Evolutionary conservation across 768 basidiomycete genomes (phyloP).

Genomic region (Boletellus ananiceps): DNA sequence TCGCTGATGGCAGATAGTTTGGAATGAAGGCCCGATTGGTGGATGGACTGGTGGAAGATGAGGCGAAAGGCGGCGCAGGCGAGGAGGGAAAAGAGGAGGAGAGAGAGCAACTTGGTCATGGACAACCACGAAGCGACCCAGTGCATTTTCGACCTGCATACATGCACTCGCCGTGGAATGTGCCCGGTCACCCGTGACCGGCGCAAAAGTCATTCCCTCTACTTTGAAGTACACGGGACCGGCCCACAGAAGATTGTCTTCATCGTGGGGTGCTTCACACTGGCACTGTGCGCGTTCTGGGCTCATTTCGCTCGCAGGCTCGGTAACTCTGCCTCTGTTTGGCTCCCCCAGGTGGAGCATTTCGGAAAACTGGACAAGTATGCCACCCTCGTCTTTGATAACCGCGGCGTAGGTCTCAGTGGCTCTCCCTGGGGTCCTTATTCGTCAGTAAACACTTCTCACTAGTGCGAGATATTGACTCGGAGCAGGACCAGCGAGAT

Average conservation of each 20-base stretch:
- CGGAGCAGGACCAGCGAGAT: conserved; percentile 59
- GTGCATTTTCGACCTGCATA: conserved; percentile 55
- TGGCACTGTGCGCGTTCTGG: neutral
- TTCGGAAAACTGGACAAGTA: conserved; percentile 55
- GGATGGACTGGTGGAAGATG: no score
- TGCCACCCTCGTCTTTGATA: conserved; percentile 73
- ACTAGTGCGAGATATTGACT: neutral
- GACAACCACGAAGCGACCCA: neutral
- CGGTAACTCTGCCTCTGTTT: conserved; percentile 59
- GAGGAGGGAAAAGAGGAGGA: no score
- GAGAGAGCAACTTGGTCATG: no score
- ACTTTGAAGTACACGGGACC: conserved; percentile 73
- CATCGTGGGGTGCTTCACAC: conserved; percentile 61
- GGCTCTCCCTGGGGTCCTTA: conserved; percentile 70
- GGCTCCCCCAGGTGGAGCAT: conserved; percentile 60
- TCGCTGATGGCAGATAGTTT: no score
- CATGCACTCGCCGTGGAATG: conserved; percentile 66
- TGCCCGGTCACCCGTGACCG: conserved; percentile 63
- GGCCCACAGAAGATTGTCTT: conserved; percentile 64
- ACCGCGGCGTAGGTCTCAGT: conserved; percentile 78
- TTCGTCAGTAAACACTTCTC: conserved; percentile 43
- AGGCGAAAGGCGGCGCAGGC: no score
- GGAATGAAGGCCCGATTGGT: no score
- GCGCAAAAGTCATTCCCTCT: conserved; percentile 67
- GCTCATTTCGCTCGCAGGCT: conserved; percentile 36